These are phyloP conservation scores for Penicillium canariense DNA, from an alignment of 495 filamentous ascomycete species.

Conservation along the genomic window DNA sequence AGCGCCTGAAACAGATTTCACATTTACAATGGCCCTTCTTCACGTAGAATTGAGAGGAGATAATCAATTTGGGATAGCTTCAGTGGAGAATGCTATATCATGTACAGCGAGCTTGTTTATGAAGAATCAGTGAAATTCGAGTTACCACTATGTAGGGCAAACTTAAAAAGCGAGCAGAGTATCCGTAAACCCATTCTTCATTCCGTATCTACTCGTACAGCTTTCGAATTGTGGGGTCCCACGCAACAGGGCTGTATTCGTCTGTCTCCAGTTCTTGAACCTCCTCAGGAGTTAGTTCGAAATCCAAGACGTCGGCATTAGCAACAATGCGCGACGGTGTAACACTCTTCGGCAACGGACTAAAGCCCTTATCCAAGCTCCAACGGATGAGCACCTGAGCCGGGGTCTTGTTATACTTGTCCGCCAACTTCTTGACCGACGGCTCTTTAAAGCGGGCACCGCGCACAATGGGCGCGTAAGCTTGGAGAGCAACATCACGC, in stretches of 20 bases:
- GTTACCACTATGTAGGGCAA: no score
- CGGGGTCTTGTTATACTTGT: conserved; percentile 57
- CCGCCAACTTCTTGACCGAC: conserved; percentile 45
- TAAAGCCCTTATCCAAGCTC: conserved; percentile 52
- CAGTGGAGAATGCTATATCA: no score
- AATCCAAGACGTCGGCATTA: conserved; percentile 70
- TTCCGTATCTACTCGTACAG: conserved; percentile 15
- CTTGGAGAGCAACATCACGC: conserved; percentile 58
- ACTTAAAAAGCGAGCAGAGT: no score
- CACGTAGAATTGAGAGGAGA: no score
- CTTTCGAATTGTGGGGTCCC: conserved; percentile 38
- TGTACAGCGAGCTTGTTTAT: no score
- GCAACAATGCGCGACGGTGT: conserved; percentile 61
- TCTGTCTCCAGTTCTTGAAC: conserved; percentile 51
- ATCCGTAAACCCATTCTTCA: no score
- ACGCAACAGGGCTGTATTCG: conserved; percentile 62
- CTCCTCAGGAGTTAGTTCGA: conserved; percentile 62
- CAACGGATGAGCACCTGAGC: conserved; percentile 64
- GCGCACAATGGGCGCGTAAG: conserved; percentile 62
- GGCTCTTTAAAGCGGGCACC: conserved; percentile 56
- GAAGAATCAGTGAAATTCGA: neutral
- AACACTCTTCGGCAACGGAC: conserved; percentile 76
- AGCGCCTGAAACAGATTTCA: no score
- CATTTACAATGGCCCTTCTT: no score
- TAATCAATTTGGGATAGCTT: no score